A percentile compares a stretch with the other conserved stretches of the same genome.
These are phyloP conservation scores for Salix koriyanagi DNA, from an alignment of 345 rosid species.

Conservation along the genomic window DNA sequence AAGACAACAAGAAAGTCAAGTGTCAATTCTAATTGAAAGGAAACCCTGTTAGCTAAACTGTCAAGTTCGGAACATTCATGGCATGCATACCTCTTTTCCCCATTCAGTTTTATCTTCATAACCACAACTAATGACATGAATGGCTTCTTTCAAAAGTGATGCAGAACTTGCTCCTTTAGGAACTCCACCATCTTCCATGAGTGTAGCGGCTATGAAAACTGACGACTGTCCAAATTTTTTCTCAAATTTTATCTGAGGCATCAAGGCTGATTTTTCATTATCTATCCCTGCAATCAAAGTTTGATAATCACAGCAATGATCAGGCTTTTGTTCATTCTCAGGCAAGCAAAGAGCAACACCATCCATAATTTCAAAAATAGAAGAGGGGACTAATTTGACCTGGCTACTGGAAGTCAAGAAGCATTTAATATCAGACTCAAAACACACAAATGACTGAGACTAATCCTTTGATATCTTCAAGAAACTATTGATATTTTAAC, in stretches of 20 bases:
- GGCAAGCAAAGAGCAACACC: background rate
- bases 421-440: background rate
- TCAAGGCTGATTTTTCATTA: constrained; percentile 40
- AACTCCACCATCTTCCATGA: constrained; percentile 53
- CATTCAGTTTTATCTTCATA: constrained; percentile 72
- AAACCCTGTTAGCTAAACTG: background rate
- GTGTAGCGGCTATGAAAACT: constrained; percentile 45
- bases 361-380: background rate
- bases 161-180: constrained; percentile 46
- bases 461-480: background rate
- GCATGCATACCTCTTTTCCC: constrained; percentile 54
- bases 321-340: background rate
- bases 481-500: background rate
- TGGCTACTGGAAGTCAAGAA: background rate
- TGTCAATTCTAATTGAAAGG: background rate
- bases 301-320: background rate
- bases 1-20: background rate
- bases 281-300: constrained; percentile 34
- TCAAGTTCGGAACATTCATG: background rate
- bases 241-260: constrained; percentile 50
- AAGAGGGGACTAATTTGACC: background rate
- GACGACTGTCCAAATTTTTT: constrained; percentile 58
- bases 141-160: constrained; percentile 62
- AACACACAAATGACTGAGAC: background rate
- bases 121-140: constrained; percentile 66